These are phyloP conservation scores for Nitzschia inconspicua DNA, from an alignment of 108 stramenopile species.

Conservation along the genomic window DNA sequence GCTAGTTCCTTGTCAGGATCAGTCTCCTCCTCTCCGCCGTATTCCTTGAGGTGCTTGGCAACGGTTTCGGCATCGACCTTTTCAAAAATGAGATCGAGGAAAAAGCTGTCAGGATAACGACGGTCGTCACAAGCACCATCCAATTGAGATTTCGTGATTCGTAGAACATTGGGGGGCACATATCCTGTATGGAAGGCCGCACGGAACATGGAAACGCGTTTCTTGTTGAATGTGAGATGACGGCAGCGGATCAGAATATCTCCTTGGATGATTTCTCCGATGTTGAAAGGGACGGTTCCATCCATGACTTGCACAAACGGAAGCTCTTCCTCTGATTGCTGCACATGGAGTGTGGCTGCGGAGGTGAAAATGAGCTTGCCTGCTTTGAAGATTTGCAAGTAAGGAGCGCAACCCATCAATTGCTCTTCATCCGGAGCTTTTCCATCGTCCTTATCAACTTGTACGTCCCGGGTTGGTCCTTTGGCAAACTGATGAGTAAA, in stretches of 20 bases:
- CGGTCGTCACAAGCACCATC: constrained; percentile 92
- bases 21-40: constrained; percentile 15
- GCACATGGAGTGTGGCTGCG: constrained; percentile 57
- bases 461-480: constrained; percentile 28
- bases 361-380: constrained; percentile 85
- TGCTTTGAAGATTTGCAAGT: constrained; percentile 93
- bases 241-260: constrained; percentile 91
- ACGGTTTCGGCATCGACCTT: constrained; percentile 74
- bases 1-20: background rate
- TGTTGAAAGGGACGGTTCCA: constrained; percentile 65
- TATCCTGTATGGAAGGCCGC: constrained; percentile 97
- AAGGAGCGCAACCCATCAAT: constrained; percentile 90
- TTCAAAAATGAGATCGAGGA: constrained; percentile 94
- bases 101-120: constrained; percentile 89
- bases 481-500: constrained; percentile 33
- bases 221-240: constrained; percentile 64
- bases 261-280: constrained; percentile 81
- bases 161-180: constrained; percentile 81
- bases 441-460: constrained; percentile 12
- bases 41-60: constrained; percentile 46
- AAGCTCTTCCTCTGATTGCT: constrained; percentile 60
- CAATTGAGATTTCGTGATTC: constrained; percentile 89
- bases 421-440: constrained; percentile 15
- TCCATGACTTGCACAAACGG: constrained; percentile 57
- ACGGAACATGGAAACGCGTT: constrained; percentile 92